These are phyloP conservation scores for Piper longum DNA, from an alignment of 164 flowering plant species.

Conservation along the genomic window DNA sequence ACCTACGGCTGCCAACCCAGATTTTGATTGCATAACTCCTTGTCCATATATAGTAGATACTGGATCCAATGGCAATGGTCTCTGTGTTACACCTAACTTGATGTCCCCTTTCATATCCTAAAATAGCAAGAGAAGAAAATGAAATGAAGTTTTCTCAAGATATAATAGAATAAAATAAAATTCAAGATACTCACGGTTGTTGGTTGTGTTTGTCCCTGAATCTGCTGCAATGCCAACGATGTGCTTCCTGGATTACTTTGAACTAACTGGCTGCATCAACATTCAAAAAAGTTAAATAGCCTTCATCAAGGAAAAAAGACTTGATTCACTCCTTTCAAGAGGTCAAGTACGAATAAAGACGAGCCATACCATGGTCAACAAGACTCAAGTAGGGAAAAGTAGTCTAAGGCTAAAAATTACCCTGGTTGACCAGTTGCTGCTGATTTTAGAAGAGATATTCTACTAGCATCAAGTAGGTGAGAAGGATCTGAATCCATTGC, in stretches of 20 bases:
- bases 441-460: constrained; percentile 73
- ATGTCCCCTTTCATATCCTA: constrained; percentile 70
- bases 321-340: background rate
- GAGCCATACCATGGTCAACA: background rate
- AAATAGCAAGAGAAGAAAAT: constrained; percentile 1
- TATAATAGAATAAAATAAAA: constrained; percentile 1
- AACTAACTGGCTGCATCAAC: constrained; percentile 59
- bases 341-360: background rate
- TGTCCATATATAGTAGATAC: constrained; percentile 75
- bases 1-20: constrained; percentile 66
- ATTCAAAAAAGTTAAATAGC: constrained; percentile 6
- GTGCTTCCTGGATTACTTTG: constrained; percentile 65
- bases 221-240: constrained; percentile 71
- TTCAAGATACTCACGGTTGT: constrained; percentile 33
- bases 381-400: background rate
- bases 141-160: background rate
- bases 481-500: constrained; percentile 60
- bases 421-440: constrained; percentile 61
- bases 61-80: constrained; percentile 70
- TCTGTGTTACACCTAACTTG: constrained; percentile 45
- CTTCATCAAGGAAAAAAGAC: background rate
- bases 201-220: constrained; percentile 52
- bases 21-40: constrained; percentile 67
- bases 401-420: constrained; percentile 17
- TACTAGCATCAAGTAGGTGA: constrained; percentile 57